A percentile compares a stretch with the other conserved stretches of the same genome.
Evolutionary conservation across 345 rosid genomes (phyloP).

Genomic region (Odontarrhena argentea): DNA sequence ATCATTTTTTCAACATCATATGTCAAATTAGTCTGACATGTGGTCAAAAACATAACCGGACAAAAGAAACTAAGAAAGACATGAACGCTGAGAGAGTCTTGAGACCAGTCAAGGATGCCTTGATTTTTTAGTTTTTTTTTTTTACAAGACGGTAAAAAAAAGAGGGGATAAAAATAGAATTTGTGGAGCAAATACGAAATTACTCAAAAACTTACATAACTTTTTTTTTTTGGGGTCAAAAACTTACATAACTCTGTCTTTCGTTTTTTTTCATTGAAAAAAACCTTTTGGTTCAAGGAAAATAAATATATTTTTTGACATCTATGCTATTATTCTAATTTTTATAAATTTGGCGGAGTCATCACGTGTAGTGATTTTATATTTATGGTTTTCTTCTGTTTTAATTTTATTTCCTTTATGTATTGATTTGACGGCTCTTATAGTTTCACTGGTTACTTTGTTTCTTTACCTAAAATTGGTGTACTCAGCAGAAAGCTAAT

Average conservation of each 20-base stretch:
- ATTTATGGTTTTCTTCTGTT: neutral
- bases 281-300: neutral
- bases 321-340: conserved; percentile 1
- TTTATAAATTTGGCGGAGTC: conserved; percentile 19
- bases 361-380: conserved; percentile 32
- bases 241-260: neutral
- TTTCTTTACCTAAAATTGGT: conserved; percentile 37
- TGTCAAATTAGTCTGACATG: too few relatives aligned
- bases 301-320: conserved; percentile 3
- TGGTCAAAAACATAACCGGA: too few relatives aligned
- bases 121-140: too few relatives aligned
- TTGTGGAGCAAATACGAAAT: neutral
- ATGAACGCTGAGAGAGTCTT: too few relatives aligned
- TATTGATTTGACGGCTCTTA: conserved; percentile 34
- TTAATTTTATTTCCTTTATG: neutral
- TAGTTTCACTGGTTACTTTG: conserved; percentile 34
- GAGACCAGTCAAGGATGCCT: too few relatives aligned
- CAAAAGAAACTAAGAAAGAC: too few relatives aligned
- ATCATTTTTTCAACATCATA: too few relatives aligned
- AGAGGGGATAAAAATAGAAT: neutral
- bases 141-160: neutral
- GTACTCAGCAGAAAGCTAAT: conserved; percentile 31
- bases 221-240: too few relatives aligned
- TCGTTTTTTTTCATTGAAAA: neutral
- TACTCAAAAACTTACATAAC: neutral